Evolutionary conservation across 495 filamentous ascomycete genomes (phyloP), one percentile per base, ranked within the genome.

Genomic region (Tuber indicum): DNA sequence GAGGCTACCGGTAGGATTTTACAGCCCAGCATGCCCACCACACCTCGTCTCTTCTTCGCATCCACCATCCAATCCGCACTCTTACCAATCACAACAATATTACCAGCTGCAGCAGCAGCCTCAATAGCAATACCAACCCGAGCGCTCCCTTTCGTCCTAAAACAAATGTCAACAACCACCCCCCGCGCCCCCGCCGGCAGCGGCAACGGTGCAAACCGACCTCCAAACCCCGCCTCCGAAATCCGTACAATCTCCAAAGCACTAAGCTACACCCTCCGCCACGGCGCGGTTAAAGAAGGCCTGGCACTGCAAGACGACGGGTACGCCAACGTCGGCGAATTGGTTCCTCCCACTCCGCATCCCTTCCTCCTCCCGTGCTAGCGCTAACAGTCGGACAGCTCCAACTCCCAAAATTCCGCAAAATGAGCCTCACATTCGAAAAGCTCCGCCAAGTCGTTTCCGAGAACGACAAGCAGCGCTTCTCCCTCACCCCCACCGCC

Each of bases 391-490:
- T 47, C 70, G 10, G 23, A 74, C 72, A 94, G 91, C 88, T 98
- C 73, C 84, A 87, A 84, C 94, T 90, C 88, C 88, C 86, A 71
- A 91, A 89, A 77, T 85, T 96, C 75, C 89, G 88, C 76, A 89
- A 88, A 9, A 86, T 96, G 7, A 85, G 91, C 73, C 88, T 91
- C 19, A 92, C 91, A 21, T 89, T 98, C 82, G 82, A 87, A 17
- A 94, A 97, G 80, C 89, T 99, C 82, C 83, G 87, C 46, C 75
- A 86, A n/a, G 87, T 92, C 49, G 95, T 98, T 62, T 84, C 85
- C 14, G 87, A 87, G 36, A 94, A 92, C 78, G 93, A 96, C 82
- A 99, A 99, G 84, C 92, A 98, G 84, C 93, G 96, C 32, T 99
- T 97, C 87, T 88, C 92, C 0, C 85, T 93, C 26, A 84, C 90